These are phyloP conservation scores for Vigna hirtella DNA, from an alignment of 306 rosid genomes.

Conservation along the genomic window DNA sequence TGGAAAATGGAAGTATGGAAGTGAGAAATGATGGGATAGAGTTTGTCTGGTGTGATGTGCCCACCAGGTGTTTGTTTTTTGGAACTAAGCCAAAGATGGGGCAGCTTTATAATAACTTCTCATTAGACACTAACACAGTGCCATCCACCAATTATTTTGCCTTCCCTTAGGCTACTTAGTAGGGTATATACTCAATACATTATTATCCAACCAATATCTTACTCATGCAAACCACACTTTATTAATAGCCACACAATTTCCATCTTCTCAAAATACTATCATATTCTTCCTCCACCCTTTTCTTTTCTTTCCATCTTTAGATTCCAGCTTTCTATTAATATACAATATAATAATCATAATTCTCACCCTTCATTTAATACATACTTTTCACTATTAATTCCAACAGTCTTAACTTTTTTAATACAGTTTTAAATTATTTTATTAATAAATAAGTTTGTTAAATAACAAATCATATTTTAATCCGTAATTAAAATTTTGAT, in stretches of 20 bases:
- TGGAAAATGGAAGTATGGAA: too few species aligned
- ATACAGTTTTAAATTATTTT: too few species aligned
- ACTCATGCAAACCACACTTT: neutral
- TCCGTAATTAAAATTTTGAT: too few species aligned
- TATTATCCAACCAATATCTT: neutral
- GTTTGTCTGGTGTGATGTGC: conserved; percentile 64
- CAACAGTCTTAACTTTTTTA: too few species aligned
- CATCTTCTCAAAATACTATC: neutral
- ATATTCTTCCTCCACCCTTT: too few species aligned
- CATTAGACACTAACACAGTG: neutral
- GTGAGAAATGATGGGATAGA: conserved; percentile 66
- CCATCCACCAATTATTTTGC: too few species aligned
- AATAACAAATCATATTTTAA: too few species aligned
- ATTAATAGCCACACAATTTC: neutral
- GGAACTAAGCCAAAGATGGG: conserved; percentile 28
- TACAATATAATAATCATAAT: neutral
- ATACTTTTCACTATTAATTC: too few species aligned
- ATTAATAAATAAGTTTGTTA: too few species aligned
- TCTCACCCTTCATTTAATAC: too few species aligned
- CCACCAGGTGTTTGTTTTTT: conserved; percentile 55
- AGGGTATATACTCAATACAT: neutral
- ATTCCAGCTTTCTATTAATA: neutral
- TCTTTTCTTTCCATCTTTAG: neutral
- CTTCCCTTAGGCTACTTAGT: too few species aligned
- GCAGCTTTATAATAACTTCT: neutral